Percentiles rank a stretch among this genome's conserved stretches.
phyloP scores from a whole-genome alignment of 345 rosid species.

The Eucalyptus guilfoylei region DNA sequence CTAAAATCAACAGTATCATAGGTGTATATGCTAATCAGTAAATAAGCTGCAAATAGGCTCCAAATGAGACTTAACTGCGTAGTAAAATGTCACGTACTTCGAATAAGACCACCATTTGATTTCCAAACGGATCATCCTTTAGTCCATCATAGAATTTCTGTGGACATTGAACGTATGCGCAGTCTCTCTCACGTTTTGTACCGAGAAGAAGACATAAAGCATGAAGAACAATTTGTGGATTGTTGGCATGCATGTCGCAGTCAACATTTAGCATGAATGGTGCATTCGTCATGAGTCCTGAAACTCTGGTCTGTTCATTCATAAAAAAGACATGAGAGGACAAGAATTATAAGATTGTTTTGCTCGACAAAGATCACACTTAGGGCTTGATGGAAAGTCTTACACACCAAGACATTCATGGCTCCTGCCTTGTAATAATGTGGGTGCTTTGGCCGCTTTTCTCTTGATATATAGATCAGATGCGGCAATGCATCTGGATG shows the following conservation, averaged over 20 bases:
- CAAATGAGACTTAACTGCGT: not conserved
- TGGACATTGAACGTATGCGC: slow-evolving; percentile 47
- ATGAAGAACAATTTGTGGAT: slow-evolving; percentile 33
- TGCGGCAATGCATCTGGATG: slow-evolving; percentile 32
- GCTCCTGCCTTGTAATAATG: slow-evolving; percentile 78
- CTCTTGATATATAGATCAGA: slow-evolving; percentile 53
- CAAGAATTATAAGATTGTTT: not conserved
- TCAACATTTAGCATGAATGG: slow-evolving; percentile 71
- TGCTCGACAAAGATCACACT: not conserved
- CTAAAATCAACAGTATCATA: slow-evolving; percentile 1
- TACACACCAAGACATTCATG: slow-evolving; percentile 58
- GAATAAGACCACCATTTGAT: slow-evolving; percentile 4
- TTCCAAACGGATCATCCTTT: slow-evolving; percentile 24
- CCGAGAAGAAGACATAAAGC: slow-evolving; percentile 44
- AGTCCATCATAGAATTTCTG: slow-evolving; percentile 31
- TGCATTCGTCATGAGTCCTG: slow-evolving; percentile 68
- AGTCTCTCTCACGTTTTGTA: not conserved
- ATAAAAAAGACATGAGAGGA: not conserved
- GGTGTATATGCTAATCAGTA: not conserved
- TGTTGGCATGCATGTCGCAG: slow-evolving; percentile 63
- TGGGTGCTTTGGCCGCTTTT: slow-evolving; percentile 34
- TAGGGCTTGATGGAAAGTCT: not conserved
- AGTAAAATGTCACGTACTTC: slow-evolving; percentile 1
- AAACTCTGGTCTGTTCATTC: slow-evolving; percentile 18
- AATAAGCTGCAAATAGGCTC: not conserved